Evolutionary conservation across 495 filamentous ascomycete species (phyloP).

Genomic region (Penicilliopsis zonata): DNA sequence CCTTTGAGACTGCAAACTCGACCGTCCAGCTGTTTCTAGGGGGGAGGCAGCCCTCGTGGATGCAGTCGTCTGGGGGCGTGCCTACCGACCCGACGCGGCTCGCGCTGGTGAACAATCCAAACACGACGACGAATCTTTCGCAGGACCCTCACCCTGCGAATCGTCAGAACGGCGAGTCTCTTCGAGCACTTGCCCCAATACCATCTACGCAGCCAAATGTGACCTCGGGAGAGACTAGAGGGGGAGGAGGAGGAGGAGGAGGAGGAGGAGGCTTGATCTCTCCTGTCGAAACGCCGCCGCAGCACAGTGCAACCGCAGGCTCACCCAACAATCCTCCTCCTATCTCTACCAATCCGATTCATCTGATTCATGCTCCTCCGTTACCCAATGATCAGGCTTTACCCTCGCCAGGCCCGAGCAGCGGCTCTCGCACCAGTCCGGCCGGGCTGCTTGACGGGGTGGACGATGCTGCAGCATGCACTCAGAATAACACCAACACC

Average conservation of each 20-base stretch:
- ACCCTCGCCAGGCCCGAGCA: conserved; percentile 13
- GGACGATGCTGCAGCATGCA: conserved; percentile 2
- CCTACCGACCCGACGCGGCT: too few species aligned
- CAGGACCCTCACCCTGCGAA: too few species aligned
- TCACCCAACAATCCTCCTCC: too few species aligned
- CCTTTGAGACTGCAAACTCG: conserved; percentile 55
- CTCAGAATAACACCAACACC: neutral
- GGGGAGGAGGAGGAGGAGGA: neutral
- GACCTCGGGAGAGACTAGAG: too few species aligned
- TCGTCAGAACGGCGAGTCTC: too few species aligned
- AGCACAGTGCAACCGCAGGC: too few species aligned
- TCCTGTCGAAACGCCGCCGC: conserved; percentile 13
- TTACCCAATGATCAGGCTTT: too few species aligned
- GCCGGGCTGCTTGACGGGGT: conserved; percentile 5
- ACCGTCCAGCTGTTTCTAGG: conserved; percentile 58
- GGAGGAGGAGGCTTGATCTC: conserved; percentile 10
- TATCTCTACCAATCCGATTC: neutral
- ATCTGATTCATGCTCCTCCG: neutral
- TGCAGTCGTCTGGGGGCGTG: too few species aligned
- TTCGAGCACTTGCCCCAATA: too few species aligned
- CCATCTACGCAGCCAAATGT: too few species aligned
- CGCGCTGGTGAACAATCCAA: too few species aligned
- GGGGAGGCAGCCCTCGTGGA: conserved; percentile 56
- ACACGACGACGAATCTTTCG: too few species aligned
- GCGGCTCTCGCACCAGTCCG: conserved; percentile 7